Evolutionary conservation across 176 grass and related monocot species (phyloP), one percentile per base, ranked within the genome.

Genomic region (Phoenix roebelenii): DNA sequence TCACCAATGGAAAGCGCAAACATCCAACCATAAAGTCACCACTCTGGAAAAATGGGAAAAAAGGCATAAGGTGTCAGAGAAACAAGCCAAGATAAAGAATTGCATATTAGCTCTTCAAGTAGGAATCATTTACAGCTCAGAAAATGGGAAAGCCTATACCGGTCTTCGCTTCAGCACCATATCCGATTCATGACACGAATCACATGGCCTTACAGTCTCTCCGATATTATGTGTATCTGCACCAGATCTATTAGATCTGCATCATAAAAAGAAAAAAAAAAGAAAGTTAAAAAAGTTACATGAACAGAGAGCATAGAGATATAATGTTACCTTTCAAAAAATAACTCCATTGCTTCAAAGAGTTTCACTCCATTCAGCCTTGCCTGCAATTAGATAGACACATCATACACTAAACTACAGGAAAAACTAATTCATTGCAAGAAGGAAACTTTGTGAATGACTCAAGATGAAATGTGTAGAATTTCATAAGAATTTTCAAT

Each of bases 311-410:
- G 3, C 25, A 62, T 59, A 54, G 17, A 50, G 28, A 53, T 62
- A 51, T 16, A 76, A 69, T 39, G 82, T 68, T 79, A 89, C 92
- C 92, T 87, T 30, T 83, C 69, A 73, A 96, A 96, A 70, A 90
- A 96, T 68, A 89, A 53, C 57, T 77, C 83, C 92, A 96, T 96
- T 52, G 92, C 87, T 73, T 82, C 86, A 60, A 96, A 63, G 64
- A 96, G 92, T 70, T 96, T 96, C 23, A 53, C 64, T 82, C 90
- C 88, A 62, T 96, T 87, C 23, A 56, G 52, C 66, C 61, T 96
- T 75, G 92, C 87, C 92, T 96, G 52, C 39, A 58, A 60, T 73
- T 49, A 4, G 17, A 76, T 32, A 60, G 59, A 17, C 64, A 57
- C 44, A 74, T 26, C 55, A 61, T 19, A 50, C 15, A 22, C 10